Percentiles rank a stretch among this genome's conserved stretches.
These are phyloP conservation scores for Penicillium dipodomyicola DNA, from an alignment of 495 filamentous ascomycete genomes.

Conservation along the genomic window DNA sequence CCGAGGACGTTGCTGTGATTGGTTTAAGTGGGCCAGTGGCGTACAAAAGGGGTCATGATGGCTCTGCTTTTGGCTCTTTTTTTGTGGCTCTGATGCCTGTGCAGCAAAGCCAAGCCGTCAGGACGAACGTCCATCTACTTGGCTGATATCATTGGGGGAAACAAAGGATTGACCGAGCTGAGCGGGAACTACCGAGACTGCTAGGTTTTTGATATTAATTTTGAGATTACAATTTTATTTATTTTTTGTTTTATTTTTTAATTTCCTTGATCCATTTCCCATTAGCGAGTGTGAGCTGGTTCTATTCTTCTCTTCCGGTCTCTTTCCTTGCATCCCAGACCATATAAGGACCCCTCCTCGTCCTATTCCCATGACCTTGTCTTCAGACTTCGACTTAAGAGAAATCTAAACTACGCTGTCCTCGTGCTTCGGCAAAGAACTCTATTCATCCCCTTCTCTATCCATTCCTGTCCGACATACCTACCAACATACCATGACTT, in stretches of 20 bases:
- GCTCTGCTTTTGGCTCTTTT: not conserved
- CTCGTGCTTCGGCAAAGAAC: not conserved
- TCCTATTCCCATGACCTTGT: not conserved
- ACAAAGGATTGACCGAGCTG: not conserved
- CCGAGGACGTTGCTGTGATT: slow-evolving; percentile 8
- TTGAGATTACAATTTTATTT: not conserved
- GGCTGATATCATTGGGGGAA: not conserved
- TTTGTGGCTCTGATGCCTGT: slow-evolving; percentile 5
- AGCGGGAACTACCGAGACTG: not conserved
- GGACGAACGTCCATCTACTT: not conserved
- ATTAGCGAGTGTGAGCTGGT: slow-evolving; percentile 1
- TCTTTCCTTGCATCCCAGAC: slow-evolving; percentile 8
- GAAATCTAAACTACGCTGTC: not conserved
- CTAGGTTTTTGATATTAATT: not conserved
- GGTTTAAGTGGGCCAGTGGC: slow-evolving; percentile 1
- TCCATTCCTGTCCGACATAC: not conserved
- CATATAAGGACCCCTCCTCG: slow-evolving; percentile 8
- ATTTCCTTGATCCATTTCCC: slow-evolving; percentile 1
- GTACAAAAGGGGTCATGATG: not conserved
- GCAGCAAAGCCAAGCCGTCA: slow-evolving; percentile 7
- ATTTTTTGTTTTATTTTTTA: not conserved
- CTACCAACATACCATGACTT: slow-evolving; percentile 10
- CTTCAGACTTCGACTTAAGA: not conserved
- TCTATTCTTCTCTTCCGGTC: slow-evolving; percentile 6
- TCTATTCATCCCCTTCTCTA: not conserved